These are phyloP conservation scores for Diaporthe vexans DNA, from an alignment of 2,329 filamentous ascomycete species.

Conservation along the genomic window DNA sequence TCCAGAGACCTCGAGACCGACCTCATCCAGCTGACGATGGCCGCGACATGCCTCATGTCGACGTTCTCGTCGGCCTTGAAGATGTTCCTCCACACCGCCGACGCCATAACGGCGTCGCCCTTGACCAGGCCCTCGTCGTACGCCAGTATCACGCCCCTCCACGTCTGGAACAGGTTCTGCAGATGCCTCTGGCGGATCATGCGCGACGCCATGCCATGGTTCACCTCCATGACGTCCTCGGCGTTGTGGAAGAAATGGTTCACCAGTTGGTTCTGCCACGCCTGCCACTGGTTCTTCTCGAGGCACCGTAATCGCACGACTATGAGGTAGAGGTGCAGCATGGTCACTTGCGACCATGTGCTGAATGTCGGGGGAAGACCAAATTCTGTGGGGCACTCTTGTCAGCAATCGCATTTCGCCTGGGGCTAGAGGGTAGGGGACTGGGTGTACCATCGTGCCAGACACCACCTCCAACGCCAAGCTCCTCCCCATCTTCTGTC, in stretches of 20 bases:
- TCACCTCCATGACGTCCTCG: slow-evolving; percentile 85
- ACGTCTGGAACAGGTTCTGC: slow-evolving; percentile 94
- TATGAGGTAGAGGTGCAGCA: slow-evolving; percentile 95
- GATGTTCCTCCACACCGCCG: slow-evolving; percentile 93
- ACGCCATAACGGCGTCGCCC: slow-evolving; percentile 82
- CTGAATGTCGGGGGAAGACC: slow-evolving; percentile 89
- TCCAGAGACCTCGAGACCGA: slow-evolving; percentile 63
- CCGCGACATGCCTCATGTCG: slow-evolving; percentile 65
- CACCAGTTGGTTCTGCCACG: slow-evolving; percentile 90
- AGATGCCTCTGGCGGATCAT: slow-evolving; percentile 74
- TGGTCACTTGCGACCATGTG: slow-evolving; percentile 95
- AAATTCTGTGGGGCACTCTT: slow-evolving; percentile 69
- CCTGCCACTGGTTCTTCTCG: slow-evolving; percentile 75
- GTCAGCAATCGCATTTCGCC: slow-evolving; percentile 35
- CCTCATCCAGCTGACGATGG: slow-evolving; percentile 71
- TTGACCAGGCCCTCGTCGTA: slow-evolving; percentile 86
- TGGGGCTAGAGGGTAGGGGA: neutral
- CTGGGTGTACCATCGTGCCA: slow-evolving; percentile 82
- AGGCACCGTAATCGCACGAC: slow-evolving; percentile 87
- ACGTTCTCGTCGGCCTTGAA: slow-evolving; percentile 77
- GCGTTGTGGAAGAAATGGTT: slow-evolving; percentile 96
- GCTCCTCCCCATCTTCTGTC: slow-evolving; percentile 83
- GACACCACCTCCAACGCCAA: slow-evolving; percentile 80
- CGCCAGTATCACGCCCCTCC: slow-evolving; percentile 86
- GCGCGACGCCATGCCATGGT: slow-evolving; percentile 77